A percentile compares a stretch with the other conserved stretches of the same genome.
Conservation (phyloP, 345 rosid species). For the Murraya koenigii region DNA sequence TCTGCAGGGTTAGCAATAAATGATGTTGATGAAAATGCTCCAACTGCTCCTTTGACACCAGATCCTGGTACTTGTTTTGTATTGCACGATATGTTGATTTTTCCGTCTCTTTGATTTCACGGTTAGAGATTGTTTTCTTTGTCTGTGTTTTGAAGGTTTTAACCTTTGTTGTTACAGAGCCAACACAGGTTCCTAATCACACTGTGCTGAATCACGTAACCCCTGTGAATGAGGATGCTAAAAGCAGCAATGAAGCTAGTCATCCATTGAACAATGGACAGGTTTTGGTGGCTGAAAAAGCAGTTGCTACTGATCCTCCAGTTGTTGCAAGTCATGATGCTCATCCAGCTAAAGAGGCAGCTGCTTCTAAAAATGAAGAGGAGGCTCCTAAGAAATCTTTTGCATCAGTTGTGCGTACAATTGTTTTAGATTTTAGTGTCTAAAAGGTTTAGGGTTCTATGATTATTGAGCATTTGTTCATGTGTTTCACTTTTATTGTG, state of each 20-base stretch:
- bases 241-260: constrained; percentile 20
- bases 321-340: constrained; percentile 16
- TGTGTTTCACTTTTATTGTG: neutral
- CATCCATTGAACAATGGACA: constrained; percentile 28
- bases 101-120: neutral
- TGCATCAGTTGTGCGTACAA: constrained; percentile 56
- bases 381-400: constrained; percentile 52
- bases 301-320: constrained; percentile 15
- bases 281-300: constrained; percentile 28
- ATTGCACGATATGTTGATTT: neutral
- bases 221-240: constrained; percentile 17
- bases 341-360: constrained; percentile 14
- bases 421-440: neutral
- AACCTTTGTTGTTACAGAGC: constrained; percentile 31
- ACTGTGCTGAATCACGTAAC: constrained; percentile 11
- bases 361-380: constrained; percentile 27
- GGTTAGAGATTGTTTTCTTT: neutral
- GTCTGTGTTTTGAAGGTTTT: neutral
- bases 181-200: constrained; percentile 16
- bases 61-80: constrained; percentile 35
- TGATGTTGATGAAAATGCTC: constrained; percentile 29
- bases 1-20: constrained; percentile 16
- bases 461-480: neutral
- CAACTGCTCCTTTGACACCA: constrained; percentile 25
- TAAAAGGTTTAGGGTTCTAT: neutral